Conservation (phyloP, 2,329 filamentous ascomycete species). For the Penicillium palitans region DNA sequence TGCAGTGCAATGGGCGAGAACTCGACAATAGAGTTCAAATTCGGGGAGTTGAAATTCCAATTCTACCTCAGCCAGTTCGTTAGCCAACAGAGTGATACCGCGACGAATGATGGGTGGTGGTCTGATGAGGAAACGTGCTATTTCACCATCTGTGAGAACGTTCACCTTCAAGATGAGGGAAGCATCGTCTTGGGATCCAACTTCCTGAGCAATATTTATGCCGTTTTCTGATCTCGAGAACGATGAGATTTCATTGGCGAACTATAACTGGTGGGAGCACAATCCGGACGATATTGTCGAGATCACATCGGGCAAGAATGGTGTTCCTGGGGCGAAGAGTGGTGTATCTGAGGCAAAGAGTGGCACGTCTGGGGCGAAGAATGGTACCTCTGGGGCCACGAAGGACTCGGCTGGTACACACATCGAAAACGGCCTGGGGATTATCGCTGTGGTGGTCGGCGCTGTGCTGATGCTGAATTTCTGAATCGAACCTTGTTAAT, state of each 20-base stretch:
- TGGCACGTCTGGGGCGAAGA: too few species aligned
- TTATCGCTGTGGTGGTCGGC: background rate
- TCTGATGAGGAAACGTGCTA: background rate
- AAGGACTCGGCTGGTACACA: background rate
- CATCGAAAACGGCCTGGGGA: background rate
- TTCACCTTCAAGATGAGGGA: background rate
- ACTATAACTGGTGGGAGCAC: background rate
- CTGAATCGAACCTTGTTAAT: background rate
- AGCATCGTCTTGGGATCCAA: background rate
- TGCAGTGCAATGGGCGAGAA: background rate
- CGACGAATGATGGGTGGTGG: background rate
- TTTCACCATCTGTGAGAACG: background rate
- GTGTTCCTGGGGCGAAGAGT: background rate
- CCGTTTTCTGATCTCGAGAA: slow-evolving; percentile 17
- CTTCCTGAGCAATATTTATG: background rate
- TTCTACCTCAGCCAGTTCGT: background rate
- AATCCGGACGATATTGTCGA: slow-evolving; percentile 38
- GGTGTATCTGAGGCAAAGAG: too few species aligned
- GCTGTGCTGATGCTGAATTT: background rate
- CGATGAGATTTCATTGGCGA: slow-evolving; percentile 11
- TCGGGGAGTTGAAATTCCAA: background rate
- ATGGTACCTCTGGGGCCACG: background rate
- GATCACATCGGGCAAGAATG: slow-evolving; percentile 36
- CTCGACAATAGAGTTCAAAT: background rate
- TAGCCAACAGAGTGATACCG: background rate